Conservation (phyloP, 2,329 filamentous ascomycete genomes). For the Cladosporium sp. region DNA sequence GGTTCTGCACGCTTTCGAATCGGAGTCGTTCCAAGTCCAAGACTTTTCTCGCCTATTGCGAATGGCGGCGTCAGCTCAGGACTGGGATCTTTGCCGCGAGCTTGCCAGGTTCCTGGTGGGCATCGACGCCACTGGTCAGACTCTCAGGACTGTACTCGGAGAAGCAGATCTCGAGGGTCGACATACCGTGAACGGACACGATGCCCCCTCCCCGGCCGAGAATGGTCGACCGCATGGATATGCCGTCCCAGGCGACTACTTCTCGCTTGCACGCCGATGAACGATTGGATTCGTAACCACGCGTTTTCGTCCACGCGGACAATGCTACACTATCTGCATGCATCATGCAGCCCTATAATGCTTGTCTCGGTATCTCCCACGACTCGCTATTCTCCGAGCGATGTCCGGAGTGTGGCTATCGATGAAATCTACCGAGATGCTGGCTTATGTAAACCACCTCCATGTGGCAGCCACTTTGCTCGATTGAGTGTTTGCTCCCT, state of each 20-base stretch:
- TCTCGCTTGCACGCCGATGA: slow-evolving; percentile 6
- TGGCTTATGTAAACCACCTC: background rate
- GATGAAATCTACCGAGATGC: background rate
- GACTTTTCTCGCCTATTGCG: slow-evolving; percentile 74
- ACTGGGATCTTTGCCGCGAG: slow-evolving; percentile 96
- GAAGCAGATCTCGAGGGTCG: slow-evolving; percentile 19
- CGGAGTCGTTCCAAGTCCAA: slow-evolving; percentile 50
- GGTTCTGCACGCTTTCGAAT: slow-evolving; percentile 75
- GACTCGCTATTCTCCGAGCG: background rate
- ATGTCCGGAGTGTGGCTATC: background rate
- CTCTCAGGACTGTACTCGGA: slow-evolving; percentile 65
- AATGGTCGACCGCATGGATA: background rate
- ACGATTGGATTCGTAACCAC: background rate
- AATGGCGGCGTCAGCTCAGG: slow-evolving; percentile 74
- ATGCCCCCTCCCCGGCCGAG: background rate
- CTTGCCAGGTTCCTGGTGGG: slow-evolving; percentile 91
- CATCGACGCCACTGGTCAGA: slow-evolving; percentile 80
- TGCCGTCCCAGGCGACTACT: slow-evolving; percentile 4
- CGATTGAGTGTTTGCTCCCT: background rate
- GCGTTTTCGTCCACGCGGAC: background rate
- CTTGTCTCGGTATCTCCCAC: background rate
- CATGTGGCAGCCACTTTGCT: background rate
- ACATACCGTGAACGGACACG: background rate
- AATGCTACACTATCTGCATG: background rate
- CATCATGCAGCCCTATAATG: slow-evolving; percentile 3